Percentiles rank a stretch among this genome's conserved stretches.
Evolutionary conservation across 2,329 filamentous ascomycete genomes (phyloP).

Genomic region (Shiraia sp.): DNA sequence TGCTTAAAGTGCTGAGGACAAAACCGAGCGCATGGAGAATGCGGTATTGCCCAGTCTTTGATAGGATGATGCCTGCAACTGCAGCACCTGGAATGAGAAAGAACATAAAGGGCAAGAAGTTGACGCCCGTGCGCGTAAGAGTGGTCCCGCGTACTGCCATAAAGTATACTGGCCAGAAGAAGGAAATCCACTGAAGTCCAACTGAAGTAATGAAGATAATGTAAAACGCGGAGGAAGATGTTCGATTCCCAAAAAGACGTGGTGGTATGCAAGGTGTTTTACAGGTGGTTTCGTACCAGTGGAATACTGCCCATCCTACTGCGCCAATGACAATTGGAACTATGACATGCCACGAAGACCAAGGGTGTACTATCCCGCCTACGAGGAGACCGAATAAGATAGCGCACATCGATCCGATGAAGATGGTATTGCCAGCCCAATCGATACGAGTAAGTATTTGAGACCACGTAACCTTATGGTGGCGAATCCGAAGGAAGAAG

Average conservation of each 20-base stretch:
- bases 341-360: slow-evolving; percentile 47
- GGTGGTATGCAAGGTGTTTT: slow-evolving; percentile 36
- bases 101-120: slow-evolving; percentile 8
- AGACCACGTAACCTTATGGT: slow-evolving; percentile 8
- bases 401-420: slow-evolving; percentile 42
- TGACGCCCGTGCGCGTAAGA: slow-evolving; percentile 7
- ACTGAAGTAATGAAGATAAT: slow-evolving; percentile 46
- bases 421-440: slow-evolving; percentile 47
- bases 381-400: slow-evolving; percentile 49
- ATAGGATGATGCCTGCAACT: not conserved
- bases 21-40: slow-evolving; percentile 9
- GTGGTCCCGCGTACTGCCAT: slow-evolving; percentile 3
- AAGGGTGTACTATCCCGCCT: slow-evolving; percentile 38
- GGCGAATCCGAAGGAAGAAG: slow-evolving; percentile 46
- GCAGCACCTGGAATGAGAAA: slow-evolving; percentile 7
- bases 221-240: slow-evolving; percentile 34
- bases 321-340: slow-evolving; percentile 50
- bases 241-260: slow-evolving; percentile 48
- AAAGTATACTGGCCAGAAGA: slow-evolving; percentile 47
- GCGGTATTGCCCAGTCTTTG: slow-evolving; percentile 25
- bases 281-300: slow-evolving; percentile 39
- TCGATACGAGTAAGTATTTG: slow-evolving; percentile 30
- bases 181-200: slow-evolving; percentile 42
- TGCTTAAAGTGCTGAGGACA: slow-evolving; percentile 4
- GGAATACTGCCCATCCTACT: slow-evolving; percentile 39